phyloP scores from a whole-genome alignment of 2,329 filamentous ascomycete species.

The Sporothrix variecibatus region DNA sequence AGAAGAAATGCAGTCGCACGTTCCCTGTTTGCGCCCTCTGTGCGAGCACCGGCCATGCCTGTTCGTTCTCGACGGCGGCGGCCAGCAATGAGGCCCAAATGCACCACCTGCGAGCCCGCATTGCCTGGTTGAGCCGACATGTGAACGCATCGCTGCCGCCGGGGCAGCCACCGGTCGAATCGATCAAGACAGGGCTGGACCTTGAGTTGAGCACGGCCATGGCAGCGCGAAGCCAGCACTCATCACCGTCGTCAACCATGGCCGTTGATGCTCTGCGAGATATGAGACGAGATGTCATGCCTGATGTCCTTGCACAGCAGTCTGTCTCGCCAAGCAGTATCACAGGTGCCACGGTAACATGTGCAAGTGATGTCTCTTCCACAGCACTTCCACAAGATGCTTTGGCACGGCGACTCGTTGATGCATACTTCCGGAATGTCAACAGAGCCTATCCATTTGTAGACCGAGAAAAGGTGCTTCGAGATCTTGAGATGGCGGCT shows the following conservation, averaged over 20 bases:
- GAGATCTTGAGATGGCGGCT: slow-evolving; percentile 39
- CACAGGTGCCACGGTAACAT: not conserved
- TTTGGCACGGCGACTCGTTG: slow-evolving; percentile 38
- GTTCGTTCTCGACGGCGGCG: slow-evolving; percentile 40
- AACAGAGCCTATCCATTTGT: slow-evolving; percentile 51
- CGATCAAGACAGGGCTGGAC: slow-evolving; percentile 37
- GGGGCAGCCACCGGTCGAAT: slow-evolving; percentile 30
- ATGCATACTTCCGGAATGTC: slow-evolving; percentile 51
- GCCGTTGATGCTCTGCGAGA: not conserved
- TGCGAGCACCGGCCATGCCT: slow-evolving; percentile 43
- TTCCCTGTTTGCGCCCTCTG: slow-evolving; percentile 46
- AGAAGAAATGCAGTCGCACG: slow-evolving; percentile 50
- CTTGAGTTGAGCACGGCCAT: not conserved
- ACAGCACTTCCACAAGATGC: slow-evolving; percentile 34
- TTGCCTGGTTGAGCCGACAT: slow-evolving; percentile 42
- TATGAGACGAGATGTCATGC: not conserved
- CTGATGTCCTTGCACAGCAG: not conserved
- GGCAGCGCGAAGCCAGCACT: not conserved
- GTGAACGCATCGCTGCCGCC: slow-evolving; percentile 9
- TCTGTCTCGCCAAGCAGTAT: not conserved
- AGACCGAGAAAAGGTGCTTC: slow-evolving; percentile 41
- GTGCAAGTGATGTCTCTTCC: not conserved
- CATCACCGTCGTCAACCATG: not conserved
- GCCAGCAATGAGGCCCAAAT: slow-evolving; percentile 32
- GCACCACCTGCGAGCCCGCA: slow-evolving; percentile 43